Evolutionary conservation across 2,329 filamentous ascomycete genomes (phyloP), one percentile per base, ranked within the genome.

Genomic region (Exserohilum turcica): DNA sequence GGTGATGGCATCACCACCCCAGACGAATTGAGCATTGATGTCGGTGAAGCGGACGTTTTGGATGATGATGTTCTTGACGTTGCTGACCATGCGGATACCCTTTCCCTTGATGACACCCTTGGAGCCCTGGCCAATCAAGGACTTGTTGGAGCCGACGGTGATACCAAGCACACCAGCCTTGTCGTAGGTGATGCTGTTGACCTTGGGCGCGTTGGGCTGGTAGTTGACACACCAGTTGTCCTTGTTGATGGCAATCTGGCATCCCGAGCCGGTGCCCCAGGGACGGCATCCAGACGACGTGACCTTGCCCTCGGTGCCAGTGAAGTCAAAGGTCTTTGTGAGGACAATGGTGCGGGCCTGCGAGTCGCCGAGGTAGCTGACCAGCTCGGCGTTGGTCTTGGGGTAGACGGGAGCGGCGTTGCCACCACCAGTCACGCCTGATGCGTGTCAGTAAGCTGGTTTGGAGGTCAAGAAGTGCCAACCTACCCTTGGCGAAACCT

Each of bases 181-280:
- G 73, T 85, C 80, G 55, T 78, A 78, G 36, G 48, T 63, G 51
- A 73, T 79, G 6, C 74, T 74, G 36, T 76, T 77, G 40, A 75
- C 77, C 53, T 65, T 64, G 28, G 80, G 77, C 2, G 82, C 80
- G 31, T 76, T 75, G 47, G 82, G 74, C 72, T 86, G 76, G 70
- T 86, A 83, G 75, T 86, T 85, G 49, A 68, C 75, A 45, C 66
- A 71, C 71, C 84, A 87, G 80, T 82, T 84, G 65, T 78, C 65
- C 66, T 85, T 74, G 75, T 83, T 76, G 69, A 87, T 86, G 58
- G 84, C 82, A 36, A 79, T 62, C 76, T 87, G 84, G 73, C 85
- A 84, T 9, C 68, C 78, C 21, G 81, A 83, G 32, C 82, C 83
- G 53, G 70, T 74, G 12, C 70, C 70, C 61, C 68, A 71, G 19